These are phyloP conservation scores for Glutinoglossum americanum DNA, from an alignment of 495 filamentous ascomycete genomes.

Conservation along the genomic window DNA sequence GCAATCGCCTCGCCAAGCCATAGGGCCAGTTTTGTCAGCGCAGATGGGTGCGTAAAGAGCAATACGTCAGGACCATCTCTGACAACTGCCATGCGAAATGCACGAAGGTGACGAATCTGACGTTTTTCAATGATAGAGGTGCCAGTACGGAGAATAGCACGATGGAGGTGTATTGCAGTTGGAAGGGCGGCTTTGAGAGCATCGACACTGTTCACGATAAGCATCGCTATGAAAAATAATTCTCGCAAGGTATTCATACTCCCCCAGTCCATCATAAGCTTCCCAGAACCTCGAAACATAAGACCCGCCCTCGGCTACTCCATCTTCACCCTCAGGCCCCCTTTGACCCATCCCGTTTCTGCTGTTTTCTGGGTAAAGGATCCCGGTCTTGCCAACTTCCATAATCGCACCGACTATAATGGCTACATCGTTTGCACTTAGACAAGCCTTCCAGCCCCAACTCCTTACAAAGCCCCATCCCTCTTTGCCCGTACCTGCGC, in stretches of 20 bases:
- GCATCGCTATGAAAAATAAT: not conserved
- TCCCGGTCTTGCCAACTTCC: slow-evolving; percentile 51
- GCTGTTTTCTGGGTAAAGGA: slow-evolving; percentile 12
- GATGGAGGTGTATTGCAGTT: slow-evolving; percentile 70
- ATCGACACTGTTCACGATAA: slow-evolving; percentile 30
- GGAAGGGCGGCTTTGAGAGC: slow-evolving; percentile 56
- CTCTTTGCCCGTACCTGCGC: slow-evolving; percentile 39
- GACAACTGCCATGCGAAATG: slow-evolving; percentile 88
- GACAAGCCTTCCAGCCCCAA: slow-evolving; percentile 87
- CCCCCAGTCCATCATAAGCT: slow-evolving; percentile 53
- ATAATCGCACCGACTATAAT: slow-evolving; percentile 78
- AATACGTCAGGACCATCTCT: slow-evolving; percentile 81
- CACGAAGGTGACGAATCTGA: slow-evolving; percentile 74
- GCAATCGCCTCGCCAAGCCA: slow-evolving; percentile 92
- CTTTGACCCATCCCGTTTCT: slow-evolving; percentile 14
- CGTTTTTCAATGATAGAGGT: slow-evolving; percentile 78
- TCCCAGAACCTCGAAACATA: slow-evolving; percentile 69
- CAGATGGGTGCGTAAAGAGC: slow-evolving; percentile 78
- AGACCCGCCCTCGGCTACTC: slow-evolving; percentile 53
- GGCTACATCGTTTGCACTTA: slow-evolving; percentile 78
- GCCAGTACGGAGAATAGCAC: slow-evolving; percentile 83
- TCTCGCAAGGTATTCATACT: slow-evolving; percentile 23
- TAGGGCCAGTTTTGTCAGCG: slow-evolving; percentile 74
- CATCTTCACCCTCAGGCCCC: slow-evolving; percentile 47
- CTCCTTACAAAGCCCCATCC: slow-evolving; percentile 93